Base-by-base conservation (phyloP, 202 grass and related monocot species). In the Miscanthus sacchariflorus region DNA sequence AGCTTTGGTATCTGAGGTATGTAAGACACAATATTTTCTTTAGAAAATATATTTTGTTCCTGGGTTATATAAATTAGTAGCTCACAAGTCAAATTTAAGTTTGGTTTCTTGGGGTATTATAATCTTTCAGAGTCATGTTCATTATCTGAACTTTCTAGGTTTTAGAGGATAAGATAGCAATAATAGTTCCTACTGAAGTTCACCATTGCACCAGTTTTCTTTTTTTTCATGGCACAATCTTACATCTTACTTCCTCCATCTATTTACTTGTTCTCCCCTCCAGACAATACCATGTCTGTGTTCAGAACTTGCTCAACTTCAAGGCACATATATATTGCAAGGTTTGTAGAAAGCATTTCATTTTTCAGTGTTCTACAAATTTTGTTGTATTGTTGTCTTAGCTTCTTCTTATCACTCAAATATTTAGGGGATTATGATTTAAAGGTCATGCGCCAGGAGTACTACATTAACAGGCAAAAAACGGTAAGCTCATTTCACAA, bases 251-350 rank as follows among this genome's bases (percentile, higher is more conserved):
- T n/a, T 85, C 2, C 54, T 77, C 56, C 17, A 82, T 74, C 19
- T 84, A 43, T 86, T 68, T 67, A 70, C 75, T 75, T 78, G 48
- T 79, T 85, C 40, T 82, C 63, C 78, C 70, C 74, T 96, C 56
- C 91, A 95, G 97, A 96, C 86, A 81, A 99, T 99, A 92, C 97
- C 97, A 86, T 87, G 94, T 27, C 88, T 96, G 30, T 99, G 93
- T 84, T 93, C 90, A 87, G 97, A 99, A 88, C 94, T 96, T 86
- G 97, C 97, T 86, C 94, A 99, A 86, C 94, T 99, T 91, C 97
- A 99, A 91, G 97, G 95, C 84, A 99, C 97, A 50, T 99, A 96
- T 96, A 99, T 99, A 76, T 91, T 99, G 90, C 94, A 99, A 92
- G 97, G 97, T 99, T 86, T 84, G 80, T 77, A 28, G 14, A 72